phyloP scores from a whole-genome alignment of 768 basidiomycete genomes.

The Collybiopsis confluens region DNA sequence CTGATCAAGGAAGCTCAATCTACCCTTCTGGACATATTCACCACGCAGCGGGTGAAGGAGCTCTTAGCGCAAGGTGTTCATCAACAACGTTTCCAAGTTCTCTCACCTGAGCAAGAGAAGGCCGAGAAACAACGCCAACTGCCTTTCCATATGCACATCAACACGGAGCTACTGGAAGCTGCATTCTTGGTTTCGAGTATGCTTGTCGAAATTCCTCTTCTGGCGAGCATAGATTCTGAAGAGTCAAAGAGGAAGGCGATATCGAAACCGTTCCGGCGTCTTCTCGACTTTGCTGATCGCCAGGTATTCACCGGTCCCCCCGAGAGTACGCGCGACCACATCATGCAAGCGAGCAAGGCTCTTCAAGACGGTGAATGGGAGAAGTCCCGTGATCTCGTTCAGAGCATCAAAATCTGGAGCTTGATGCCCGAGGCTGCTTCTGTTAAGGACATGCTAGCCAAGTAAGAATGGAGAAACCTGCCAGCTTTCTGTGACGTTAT shows the following conservation, averaged over 20 bases:
- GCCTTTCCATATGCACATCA: slow-evolving; percentile 99
- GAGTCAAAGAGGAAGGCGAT: slow-evolving; percentile 90
- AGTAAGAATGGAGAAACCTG: slow-evolving; percentile 47
- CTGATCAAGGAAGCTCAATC: slow-evolving; percentile 91
- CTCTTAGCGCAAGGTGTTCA: slow-evolving; percentile 95
- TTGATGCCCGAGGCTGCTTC: slow-evolving; percentile 84
- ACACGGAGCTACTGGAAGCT: slow-evolving; percentile 94
- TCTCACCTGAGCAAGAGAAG: slow-evolving; percentile 94
- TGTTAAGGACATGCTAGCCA: slow-evolving; percentile 93
- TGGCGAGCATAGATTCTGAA: slow-evolving; percentile 93
- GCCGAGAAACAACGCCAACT: slow-evolving; percentile 93
- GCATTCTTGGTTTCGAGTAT: slow-evolving; percentile 98
- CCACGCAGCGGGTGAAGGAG: slow-evolving; percentile 96
- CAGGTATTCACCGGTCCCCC: slow-evolving; percentile 98
- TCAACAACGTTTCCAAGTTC: slow-evolving; percentile 80
- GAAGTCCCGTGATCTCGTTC: slow-evolving; percentile 86
- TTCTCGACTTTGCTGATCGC: slow-evolving; percentile 94
- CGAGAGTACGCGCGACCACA: slow-evolving; percentile 98
- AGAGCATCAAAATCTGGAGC: slow-evolving; percentile 97
- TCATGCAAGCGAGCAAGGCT: slow-evolving; percentile 98
- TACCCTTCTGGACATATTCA: slow-evolving; percentile 92
- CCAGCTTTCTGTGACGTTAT: background rate
- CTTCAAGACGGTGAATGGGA: slow-evolving; percentile 97
- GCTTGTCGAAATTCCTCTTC: slow-evolving; percentile 93
- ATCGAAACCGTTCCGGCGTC: slow-evolving; percentile 93